Percentiles rank a stretch among this genome's conserved stretches.
Evolutionary conservation across 1,284 basidiomycete genomes (phyloP).

Genomic region (Vanrija sp.): DNA sequence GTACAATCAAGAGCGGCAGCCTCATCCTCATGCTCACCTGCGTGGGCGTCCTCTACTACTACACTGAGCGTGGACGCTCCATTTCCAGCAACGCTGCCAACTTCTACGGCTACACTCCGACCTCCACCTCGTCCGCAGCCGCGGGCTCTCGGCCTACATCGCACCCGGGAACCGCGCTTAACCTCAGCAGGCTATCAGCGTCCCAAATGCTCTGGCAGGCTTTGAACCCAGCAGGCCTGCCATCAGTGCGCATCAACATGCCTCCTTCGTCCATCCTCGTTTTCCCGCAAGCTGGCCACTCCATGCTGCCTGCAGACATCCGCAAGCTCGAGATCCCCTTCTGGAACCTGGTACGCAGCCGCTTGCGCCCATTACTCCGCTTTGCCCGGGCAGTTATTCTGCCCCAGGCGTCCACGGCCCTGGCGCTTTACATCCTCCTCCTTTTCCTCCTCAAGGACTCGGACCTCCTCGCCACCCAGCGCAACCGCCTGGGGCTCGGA

Average conservation of each 20-base stretch:
- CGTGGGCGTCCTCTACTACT: conserved; percentile 45
- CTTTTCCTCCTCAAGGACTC: conserved; percentile 89
- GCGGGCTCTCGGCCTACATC: conserved; percentile 16
- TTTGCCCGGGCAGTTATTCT: conserved; percentile 75
- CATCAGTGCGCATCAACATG: conserved; percentile 71
- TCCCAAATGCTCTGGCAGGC: conserved; percentile 64
- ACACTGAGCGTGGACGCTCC: conserved; percentile 32
- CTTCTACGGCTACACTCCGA: conserved; percentile 43
- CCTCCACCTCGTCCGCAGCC: conserved; percentile 9
- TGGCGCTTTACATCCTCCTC: conserved; percentile 69
- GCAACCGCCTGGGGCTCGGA: conserved; percentile 26
- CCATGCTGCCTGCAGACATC: conserved; percentile 38
- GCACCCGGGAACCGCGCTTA: conserved; percentile 5
- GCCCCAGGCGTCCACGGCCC: conserved; percentile 76
- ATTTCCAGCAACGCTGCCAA: conserved; percentile 25
- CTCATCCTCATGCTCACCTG: conserved; percentile 56
- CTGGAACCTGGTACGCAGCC: conserved; percentile 39
- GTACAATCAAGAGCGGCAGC: conserved; percentile 75
- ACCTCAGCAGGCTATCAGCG: conserved; percentile 26
- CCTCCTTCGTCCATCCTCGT: conserved; percentile 74
- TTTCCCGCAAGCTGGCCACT: conserved; percentile 50
- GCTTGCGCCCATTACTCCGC: conserved; percentile 58
- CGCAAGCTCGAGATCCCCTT: conserved; percentile 33
- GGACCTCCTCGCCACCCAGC: conserved; percentile 81
- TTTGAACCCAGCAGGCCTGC: conserved; percentile 67